Base-by-base conservation (phyloP, 2,329 filamentous ascomycete genomes). In the Septoria petroselini region DNA sequence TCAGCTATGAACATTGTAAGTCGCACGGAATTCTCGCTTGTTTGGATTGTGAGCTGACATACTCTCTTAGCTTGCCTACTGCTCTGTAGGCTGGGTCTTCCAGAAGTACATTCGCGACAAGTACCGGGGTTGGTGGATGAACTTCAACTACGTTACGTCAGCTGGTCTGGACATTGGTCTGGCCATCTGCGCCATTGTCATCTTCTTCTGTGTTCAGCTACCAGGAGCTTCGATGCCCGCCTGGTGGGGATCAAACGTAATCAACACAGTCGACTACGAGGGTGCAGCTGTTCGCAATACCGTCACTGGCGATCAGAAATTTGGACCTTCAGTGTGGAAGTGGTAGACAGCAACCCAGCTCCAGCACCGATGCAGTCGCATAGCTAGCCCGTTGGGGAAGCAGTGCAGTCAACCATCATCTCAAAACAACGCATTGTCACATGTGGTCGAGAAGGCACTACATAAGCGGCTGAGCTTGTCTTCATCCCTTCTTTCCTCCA, bases 71-170 rank as follows among this genome's bases (percentile, higher is more conserved):
- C 88, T 84, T 2, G 85, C 91, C 35, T 94, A 89, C 88, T 86
- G 84, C 0, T 71, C 93, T 6, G 86, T 94, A 11, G 93, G 87
- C 71, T 94, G 85, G 68, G 60, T 88, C 35, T 95, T 95, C 76
- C 94, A 94, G 67, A 84, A 85, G 65, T 70, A 84, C 53, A 78
- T 94, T 62, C 82, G 83, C 64, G 80, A 80, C 27, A 76, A 83
- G 21, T 83, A 81, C 17, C 76, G 75, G 17, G 83, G 80, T 1
- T 95, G 89, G 89, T 52, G 50, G 49, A 47, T 52, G 45, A 91
- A 94, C 69, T 95, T 94, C 69, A 91, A 88, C 39, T 93, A 94
- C 88, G 91, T 88, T 4, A 74, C 93, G 41, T 88, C 84, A 52
- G 89, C 89, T 0, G 89, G 86, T 2, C 75, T 94, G 51, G 89